These are phyloP conservation scores for Kwoniella shivajii DNA, from an alignment of 1,284 basidiomycete species.

Conservation along the genomic window DNA sequence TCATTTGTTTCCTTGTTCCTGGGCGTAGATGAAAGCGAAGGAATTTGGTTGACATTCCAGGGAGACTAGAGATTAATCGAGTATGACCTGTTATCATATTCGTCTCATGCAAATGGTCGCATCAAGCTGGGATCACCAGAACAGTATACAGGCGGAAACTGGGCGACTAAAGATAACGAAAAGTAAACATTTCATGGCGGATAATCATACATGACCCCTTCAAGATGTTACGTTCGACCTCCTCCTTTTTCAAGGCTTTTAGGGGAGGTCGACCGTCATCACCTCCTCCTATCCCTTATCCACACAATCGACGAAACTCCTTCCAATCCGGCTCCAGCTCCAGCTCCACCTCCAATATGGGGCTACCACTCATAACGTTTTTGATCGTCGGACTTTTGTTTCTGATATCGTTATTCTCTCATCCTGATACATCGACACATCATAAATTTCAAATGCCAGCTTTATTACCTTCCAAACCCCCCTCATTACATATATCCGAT, in stretches of 20 bases:
- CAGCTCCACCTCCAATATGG: background rate
- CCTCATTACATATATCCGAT: slow-evolving; percentile 10
- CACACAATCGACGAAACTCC: background rate
- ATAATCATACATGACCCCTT: no score
- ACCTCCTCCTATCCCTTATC: background rate
- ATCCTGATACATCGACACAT: slow-evolving; percentile 7
- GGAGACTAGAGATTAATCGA: no score
- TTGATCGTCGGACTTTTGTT: slow-evolving; percentile 8
- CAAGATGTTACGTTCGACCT: slow-evolving; percentile 7
- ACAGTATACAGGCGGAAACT: no score
- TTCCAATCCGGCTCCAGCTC: no score
- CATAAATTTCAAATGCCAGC: slow-evolving; percentile 29
- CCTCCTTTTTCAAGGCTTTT: slow-evolving; percentile 4
- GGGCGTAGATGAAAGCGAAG: no score
- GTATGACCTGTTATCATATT: no score
- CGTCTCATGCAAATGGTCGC: no score
- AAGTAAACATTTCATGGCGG: no score
- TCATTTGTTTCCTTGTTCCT: no score
- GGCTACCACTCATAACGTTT: slow-evolving; percentile 7
- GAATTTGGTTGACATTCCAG: no score
- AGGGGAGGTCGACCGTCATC: background rate
- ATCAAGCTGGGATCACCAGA: no score
- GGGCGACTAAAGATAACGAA: no score
- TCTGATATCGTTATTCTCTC: slow-evolving; percentile 12
- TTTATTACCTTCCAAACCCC: slow-evolving; percentile 25